Evolutionary conservation across 2,329 filamentous ascomycete genomes (phyloP).

Genomic region (Exophiala sideris): DNA sequence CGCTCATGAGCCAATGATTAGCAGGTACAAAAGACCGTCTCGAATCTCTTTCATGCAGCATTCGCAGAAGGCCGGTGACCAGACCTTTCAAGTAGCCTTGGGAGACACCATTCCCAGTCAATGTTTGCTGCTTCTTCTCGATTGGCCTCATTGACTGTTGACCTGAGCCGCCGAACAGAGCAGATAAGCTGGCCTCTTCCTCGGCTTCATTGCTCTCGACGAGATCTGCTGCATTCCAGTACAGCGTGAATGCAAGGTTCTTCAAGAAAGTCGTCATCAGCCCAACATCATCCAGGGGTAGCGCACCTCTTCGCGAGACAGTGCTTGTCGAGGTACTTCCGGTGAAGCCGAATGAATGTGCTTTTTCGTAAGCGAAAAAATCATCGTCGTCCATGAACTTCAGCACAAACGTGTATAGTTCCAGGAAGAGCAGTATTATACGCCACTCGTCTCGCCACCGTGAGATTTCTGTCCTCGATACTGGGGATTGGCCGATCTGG

Average conservation of each 20-base stretch:
- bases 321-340: conserved; percentile 49
- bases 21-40: conserved; percentile 75
- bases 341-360: conserved; percentile 33
- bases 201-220: conserved; percentile 41
- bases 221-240: conserved; percentile 74
- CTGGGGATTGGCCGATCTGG: conserved; percentile 31
- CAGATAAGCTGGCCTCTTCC: conserved; percentile 22
- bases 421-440: conserved; percentile 82
- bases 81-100: conserved; percentile 75
- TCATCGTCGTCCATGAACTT: conserved; percentile 96
- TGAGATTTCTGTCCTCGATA: conserved; percentile 35
- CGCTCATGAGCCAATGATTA: conserved; percentile 94
- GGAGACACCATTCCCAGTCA: conserved; percentile 67
- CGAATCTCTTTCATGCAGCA: conserved; percentile 91
- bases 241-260: conserved; percentile 82
- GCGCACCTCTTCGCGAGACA: conserved; percentile 60
- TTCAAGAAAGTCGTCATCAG: conserved; percentile 80
- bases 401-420: conserved; percentile 88
- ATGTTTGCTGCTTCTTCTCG: conserved; percentile 44
- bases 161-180: conserved; percentile 21
- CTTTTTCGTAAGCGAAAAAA: conserved; percentile 59
- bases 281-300: conserved; percentile 69
- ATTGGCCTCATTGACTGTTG: conserved; percentile 21
- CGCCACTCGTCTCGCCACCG: conserved; percentile 72
- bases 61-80: conserved; percentile 74